These are phyloP conservation scores for Bassia scoparia DNA, from an alignment of 148 eudicot genomes.

Conservation along the genomic window DNA sequence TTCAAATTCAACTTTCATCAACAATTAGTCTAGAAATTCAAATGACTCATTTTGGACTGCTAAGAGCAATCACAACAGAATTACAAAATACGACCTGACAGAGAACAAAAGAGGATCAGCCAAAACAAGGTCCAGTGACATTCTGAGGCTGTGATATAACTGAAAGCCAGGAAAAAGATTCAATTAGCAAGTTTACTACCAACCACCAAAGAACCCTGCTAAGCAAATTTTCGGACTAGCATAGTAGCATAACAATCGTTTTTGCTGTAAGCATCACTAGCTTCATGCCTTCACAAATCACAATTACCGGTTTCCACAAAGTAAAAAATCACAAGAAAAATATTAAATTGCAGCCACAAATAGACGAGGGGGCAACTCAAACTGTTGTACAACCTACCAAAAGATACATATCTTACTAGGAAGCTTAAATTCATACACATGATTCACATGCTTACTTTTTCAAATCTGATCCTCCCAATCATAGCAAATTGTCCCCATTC, in stretches of 20 bases:
- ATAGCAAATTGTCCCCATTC: conserved; percentile 5
- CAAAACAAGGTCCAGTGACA: too few species aligned
- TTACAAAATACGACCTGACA: too few species aligned
- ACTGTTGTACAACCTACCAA: conserved; percentile 23
- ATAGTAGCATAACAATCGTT: neutral
- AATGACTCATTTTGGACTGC: too few species aligned
- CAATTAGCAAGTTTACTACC: neutral
- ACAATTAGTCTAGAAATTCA: too few species aligned
- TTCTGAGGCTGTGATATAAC: too few species aligned
- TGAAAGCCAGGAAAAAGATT: too few species aligned
- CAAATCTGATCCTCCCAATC: neutral
- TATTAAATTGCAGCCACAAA: neutral
- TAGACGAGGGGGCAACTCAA: neutral
- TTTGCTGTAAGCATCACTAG: neutral
- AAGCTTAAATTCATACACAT: conserved; percentile 6
- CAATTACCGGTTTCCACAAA: neutral
- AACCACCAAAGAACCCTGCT: neutral
- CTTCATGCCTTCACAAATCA: neutral
- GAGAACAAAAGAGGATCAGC: too few species aligned
- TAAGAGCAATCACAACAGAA: too few species aligned
- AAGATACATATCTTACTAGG: conserved; percentile 2
- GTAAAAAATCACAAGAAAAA: neutral
- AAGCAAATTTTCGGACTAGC: neutral
- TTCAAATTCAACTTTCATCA: too few species aligned
- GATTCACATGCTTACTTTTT: neutral